A percentile compares a stretch with the other conserved stretches of the same genome.
These are phyloP conservation scores for Middelhovenomyces tepae DNA, from an alignment of 805 yeast genomes.

Conservation along the genomic window DNA sequence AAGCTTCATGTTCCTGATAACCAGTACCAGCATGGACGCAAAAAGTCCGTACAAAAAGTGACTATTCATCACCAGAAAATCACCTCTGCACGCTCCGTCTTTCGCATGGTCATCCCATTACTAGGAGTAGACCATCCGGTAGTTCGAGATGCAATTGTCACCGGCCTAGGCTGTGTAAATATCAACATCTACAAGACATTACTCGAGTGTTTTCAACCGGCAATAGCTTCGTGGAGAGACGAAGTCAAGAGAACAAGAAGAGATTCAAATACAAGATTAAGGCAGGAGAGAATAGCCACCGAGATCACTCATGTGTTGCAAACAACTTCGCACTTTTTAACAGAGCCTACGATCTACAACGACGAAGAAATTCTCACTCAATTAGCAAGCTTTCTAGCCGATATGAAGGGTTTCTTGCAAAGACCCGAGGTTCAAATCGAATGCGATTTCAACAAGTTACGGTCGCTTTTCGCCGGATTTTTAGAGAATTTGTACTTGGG, in stretches of 20 bases:
- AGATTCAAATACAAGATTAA: constrained; percentile 15
- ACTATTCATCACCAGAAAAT: constrained; percentile 85
- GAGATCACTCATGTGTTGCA: constrained; percentile 73
- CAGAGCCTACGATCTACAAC: constrained; percentile 39
- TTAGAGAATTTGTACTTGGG: constrained; percentile 59
- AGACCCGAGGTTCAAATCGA: constrained; percentile 50
- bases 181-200: constrained; percentile 80
- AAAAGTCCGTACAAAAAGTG: constrained; percentile 68
- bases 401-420: constrained; percentile 52
- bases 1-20: constrained; percentile 52
- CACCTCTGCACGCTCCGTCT: constrained; percentile 84
- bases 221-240: constrained; percentile 46
- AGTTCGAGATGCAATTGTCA: constrained; percentile 78
- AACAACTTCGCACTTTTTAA: constrained; percentile 56
- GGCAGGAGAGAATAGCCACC: constrained; percentile 40
- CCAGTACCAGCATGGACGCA: constrained; percentile 47
- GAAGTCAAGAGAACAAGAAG: constrained; percentile 18
- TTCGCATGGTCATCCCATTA: constrained; percentile 78
- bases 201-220: constrained; percentile 62
- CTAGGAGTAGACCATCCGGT: constrained; percentile 58
- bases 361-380: constrained; percentile 66
- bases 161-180: constrained; percentile 83
- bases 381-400: constrained; percentile 52
- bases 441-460: constrained; percentile 63
- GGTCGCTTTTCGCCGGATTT: constrained; percentile 78